phyloP scores from a whole-genome alignment of 2,329 filamentous ascomycete species.

The Aspergillus sp. region DNA sequence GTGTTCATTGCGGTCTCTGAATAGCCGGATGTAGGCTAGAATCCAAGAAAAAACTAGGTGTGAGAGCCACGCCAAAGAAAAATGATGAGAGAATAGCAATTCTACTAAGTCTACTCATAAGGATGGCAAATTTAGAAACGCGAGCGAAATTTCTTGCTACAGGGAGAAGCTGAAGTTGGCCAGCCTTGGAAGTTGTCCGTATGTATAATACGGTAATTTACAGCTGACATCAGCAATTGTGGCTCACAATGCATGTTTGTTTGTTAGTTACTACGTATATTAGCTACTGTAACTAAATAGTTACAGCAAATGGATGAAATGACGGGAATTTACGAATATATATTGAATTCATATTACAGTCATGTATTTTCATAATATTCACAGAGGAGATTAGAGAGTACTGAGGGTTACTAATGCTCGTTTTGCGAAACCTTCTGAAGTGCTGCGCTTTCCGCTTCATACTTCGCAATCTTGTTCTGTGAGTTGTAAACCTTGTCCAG shows the following conservation, averaged over 20 bases:
- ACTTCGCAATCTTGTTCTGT: slow-evolving; percentile 71
- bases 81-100: background rate
- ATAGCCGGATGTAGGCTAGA: background rate
- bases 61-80: background rate
- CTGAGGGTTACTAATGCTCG: slow-evolving; percentile 43
- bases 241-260: background rate
- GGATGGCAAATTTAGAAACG: background rate
- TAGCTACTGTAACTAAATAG: background rate
- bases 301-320: background rate
- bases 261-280: too few relatives aligned
- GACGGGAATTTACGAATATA: background rate
- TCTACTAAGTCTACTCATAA: background rate
- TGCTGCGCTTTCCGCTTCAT: slow-evolving; percentile 68
- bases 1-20: background rate
- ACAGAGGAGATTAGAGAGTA: background rate
- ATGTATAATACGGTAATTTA: background rate
- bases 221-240: slow-evolving; percentile 3
- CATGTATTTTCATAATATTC: background rate
- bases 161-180: background rate
- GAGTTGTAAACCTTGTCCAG: slow-evolving; percentile 70
- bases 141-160: background rate
- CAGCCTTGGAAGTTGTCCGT: background rate
- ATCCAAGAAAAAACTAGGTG: background rate
- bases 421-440: slow-evolving; percentile 70
- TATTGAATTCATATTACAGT: background rate